phyloP scores from a whole-genome alignment of 2,329 filamentous ascomycete species.

The Stagonosporopsis cucurbitacearum region DNA sequence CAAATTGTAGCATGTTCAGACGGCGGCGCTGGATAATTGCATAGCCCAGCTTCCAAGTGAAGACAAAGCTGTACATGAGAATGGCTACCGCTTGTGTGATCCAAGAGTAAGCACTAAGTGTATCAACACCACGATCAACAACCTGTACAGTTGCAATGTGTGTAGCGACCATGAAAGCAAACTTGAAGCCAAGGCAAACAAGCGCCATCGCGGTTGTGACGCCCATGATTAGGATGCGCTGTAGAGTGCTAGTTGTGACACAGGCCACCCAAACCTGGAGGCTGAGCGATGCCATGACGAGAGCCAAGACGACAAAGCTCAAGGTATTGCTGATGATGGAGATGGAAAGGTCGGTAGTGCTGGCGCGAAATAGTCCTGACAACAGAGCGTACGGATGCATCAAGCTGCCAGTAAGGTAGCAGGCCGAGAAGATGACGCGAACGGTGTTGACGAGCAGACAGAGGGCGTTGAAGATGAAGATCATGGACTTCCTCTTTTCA shows the following conservation, averaged over 20 bases:
- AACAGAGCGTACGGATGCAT: constrained; percentile 67
- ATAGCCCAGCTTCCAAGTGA: constrained; percentile 65
- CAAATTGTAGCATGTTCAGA: constrained; percentile 66
- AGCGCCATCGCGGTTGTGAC: constrained; percentile 59
- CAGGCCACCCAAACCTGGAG: constrained; percentile 70
- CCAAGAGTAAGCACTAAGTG: constrained; percentile 49
- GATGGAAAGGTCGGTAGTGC: constrained; percentile 51
- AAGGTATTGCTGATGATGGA: constrained; percentile 59
- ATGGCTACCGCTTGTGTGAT: constrained; percentile 64
- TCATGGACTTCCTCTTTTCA: constrained; percentile 67
- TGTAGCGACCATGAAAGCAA: constrained; percentile 60
- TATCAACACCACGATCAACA: constrained; percentile 32
- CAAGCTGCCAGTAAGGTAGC: constrained; percentile 68
- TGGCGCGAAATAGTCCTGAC: constrained; percentile 58
- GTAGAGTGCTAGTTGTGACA: constrained; percentile 54
- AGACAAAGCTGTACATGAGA: constrained; percentile 67
- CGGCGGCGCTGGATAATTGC: constrained; percentile 63
- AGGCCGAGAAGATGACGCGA: constrained; percentile 63
- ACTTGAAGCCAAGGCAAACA: constrained; percentile 60
- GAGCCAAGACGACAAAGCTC: constrained; percentile 60
- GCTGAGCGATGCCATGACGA: constrained; percentile 65
- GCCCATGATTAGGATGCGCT: constrained; percentile 55
- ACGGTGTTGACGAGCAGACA: constrained; percentile 67
- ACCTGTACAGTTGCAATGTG: constrained; percentile 48
- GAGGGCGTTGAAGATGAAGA: constrained; percentile 70